Percentiles rank a stretch among this genome's conserved stretches.
phyloP scores from a whole-genome alignment of 306 rosid species.

The Cucumis hystrix region DNA sequence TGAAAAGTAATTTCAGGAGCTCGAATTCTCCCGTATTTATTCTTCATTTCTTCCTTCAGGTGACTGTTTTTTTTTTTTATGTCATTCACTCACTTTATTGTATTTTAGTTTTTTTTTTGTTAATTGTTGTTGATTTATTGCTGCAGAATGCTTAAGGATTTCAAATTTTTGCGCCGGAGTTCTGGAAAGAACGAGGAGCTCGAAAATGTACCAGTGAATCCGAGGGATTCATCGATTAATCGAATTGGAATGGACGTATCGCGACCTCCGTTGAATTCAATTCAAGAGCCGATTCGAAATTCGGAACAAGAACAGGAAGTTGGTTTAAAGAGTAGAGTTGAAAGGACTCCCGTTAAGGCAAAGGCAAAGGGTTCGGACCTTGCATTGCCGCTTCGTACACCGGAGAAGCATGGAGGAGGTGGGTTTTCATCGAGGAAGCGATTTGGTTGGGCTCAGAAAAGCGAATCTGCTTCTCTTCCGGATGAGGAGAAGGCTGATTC shows the following conservation, averaged over 20 bases:
- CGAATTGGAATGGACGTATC: slow-evolving; percentile 29
- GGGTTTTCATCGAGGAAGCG: slow-evolving; percentile 23
- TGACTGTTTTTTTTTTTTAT: slow-evolving; percentile 2
- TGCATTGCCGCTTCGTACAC: slow-evolving; percentile 59
- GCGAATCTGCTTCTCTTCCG: slow-evolving; percentile 23
- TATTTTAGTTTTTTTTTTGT: background rate
- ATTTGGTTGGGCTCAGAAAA: slow-evolving; percentile 69
- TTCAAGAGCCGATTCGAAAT: slow-evolving; percentile 37
- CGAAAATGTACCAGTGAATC: slow-evolving; percentile 52
- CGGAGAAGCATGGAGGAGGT: slow-evolving; percentile 53
- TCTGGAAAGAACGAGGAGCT: slow-evolving; percentile 46
- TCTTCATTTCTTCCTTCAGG: slow-evolving; percentile 62
- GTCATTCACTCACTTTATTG: background rate
- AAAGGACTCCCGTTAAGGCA: slow-evolving; percentile 55
- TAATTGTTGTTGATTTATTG: background rate
- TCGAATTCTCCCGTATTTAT: slow-evolving; percentile 30
- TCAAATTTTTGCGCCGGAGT: slow-evolving; percentile 48
- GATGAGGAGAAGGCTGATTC: slow-evolving; percentile 31
- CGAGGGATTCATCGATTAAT: slow-evolving; percentile 20
- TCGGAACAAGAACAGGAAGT: slow-evolving; percentile 30
- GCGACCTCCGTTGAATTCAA: slow-evolving; percentile 61
- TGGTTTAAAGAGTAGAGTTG: slow-evolving; percentile 27
- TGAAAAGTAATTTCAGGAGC: slow-evolving; percentile 21
- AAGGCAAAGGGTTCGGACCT: slow-evolving; percentile 38
- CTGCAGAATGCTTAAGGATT: slow-evolving; percentile 74